Evolutionary conservation across 805 yeast genomes (phyloP), one percentile per base, ranked within the genome.

Genomic region (Kuraishia cidri): DNA sequence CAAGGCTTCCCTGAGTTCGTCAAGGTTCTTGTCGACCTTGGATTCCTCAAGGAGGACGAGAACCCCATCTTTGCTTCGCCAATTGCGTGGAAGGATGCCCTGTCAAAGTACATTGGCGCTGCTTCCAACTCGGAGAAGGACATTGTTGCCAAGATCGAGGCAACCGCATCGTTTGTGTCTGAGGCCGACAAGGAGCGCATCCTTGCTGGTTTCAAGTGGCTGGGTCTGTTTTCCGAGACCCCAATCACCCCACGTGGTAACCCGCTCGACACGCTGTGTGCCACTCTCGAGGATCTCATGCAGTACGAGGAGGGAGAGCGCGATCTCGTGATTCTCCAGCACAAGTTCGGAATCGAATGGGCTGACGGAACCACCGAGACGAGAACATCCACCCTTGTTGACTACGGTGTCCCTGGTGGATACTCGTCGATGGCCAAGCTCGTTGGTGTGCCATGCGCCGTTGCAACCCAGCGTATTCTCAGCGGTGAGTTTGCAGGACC

Each of bases 1-100:
- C 97, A 87, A 67, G 98, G 98, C 32, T 92, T 92, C 90, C 96
- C 97, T 39, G 95, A 90, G 66, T 90, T 92, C 59, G 79, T 88
- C 59, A 88, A 88, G 67, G 97, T 81, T 29, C 72, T 92, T 32
- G 97, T 92, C 37, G 97, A 90, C 62, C 64, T 87, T 47, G 97
- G 96, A 17, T 79, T 92, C 73, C 71, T 92, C 55, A 78, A 75
- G 56, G 98, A 92, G 47, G 79, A 75, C 19, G 72, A 72, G 42
- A 58, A 62, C 41, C 79, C 73, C 39, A 62, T 69, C 42, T 77
- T 88, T 62, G 50, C 69, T 38, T 52, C 63, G 37, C 53, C 62
- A 34, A 60, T 68, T 37, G 69, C 94, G 30, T 92, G 98, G 98
- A 88, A 85, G 44, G 83, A 86, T 37, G 96, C 94, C 37, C 59